Evolutionary conservation across 2,329 filamentous ascomycete genomes (phyloP).

Genomic region (Pseudogymnoascus sp.): DNA sequence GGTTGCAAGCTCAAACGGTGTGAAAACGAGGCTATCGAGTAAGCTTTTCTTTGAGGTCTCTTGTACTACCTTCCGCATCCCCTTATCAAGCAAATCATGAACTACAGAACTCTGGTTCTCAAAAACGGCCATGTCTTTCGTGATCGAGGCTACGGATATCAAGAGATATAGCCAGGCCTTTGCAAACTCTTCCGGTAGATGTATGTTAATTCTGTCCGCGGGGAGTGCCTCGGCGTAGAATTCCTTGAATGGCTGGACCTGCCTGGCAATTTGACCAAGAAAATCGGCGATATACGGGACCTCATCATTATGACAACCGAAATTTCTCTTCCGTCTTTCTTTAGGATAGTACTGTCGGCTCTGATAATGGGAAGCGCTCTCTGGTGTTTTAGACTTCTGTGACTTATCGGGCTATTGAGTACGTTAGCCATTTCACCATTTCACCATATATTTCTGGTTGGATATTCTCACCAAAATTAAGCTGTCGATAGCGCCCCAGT

Average conservation of each 20-base stretch:
- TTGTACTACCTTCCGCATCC: conserved; percentile 14
- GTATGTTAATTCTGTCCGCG: conserved; percentile 12
- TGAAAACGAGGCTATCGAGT: conserved; percentile 16
- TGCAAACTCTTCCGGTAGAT: conserved; percentile 16
- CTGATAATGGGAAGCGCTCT: background rate
- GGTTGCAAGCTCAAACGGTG: conserved; percentile 17
- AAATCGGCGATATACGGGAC: conserved; percentile 8
- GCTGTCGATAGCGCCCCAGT: conserved; percentile 35
- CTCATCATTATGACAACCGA: conserved; percentile 8
- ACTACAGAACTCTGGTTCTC: conserved; percentile 13
- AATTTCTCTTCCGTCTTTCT: conserved; percentile 1
- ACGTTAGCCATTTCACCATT: background rate
- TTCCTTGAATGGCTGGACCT: conserved; percentile 12
- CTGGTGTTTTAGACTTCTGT: background rate
- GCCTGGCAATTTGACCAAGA: conserved; percentile 4
- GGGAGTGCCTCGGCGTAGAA: conserved; percentile 11
- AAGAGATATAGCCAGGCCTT: conserved; percentile 21
- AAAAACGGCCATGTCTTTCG: conserved; percentile 14
- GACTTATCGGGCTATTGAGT: background rate
- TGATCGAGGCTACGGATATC: conserved; percentile 14
- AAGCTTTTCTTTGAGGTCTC: conserved; percentile 12
- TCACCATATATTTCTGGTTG: background rate
- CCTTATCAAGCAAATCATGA: conserved; percentile 13
- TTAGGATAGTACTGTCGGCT: background rate
- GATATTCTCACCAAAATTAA: background rate